These are phyloP conservation scores for Ascochyta fabae DNA, from an alignment of 2,329 filamentous ascomycete genomes.

Conservation along the genomic window DNA sequence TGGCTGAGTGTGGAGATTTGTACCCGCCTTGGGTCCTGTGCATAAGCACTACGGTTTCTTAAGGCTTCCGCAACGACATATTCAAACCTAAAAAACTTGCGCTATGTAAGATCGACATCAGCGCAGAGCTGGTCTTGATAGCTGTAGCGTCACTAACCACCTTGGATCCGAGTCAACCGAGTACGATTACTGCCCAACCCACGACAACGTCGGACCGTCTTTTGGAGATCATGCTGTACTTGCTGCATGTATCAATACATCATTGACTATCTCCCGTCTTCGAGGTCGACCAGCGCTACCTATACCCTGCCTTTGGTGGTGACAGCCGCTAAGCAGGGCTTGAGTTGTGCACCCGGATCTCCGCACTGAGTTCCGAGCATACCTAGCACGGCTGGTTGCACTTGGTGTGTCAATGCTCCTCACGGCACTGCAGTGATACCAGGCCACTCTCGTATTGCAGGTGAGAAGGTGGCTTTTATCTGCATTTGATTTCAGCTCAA, in stretches of 20 bases:
- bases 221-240: background rate
- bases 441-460: background rate
- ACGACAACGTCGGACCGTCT: background rate
- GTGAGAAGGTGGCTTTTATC: background rate
- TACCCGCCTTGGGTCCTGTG: background rate
- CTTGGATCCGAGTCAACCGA: slow-evolving; percentile 2
- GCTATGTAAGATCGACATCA: slow-evolving; percentile 19
- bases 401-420: background rate
- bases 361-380: slow-evolving; percentile 31
- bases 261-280: slow-evolving; percentile 3
- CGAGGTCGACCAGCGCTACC: slow-evolving; percentile 4
- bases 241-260: slow-evolving; percentile 8
- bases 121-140: slow-evolving; percentile 2
- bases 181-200: background rate
- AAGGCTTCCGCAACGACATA: slow-evolving; percentile 6
- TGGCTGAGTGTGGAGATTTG: slow-evolving; percentile 7
- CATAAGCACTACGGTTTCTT: slow-evolving; percentile 10
- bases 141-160: slow-evolving; percentile 2
- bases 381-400: too few species aligned
- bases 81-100: background rate
- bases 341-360: slow-evolving; percentile 26
- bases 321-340: slow-evolving; percentile 9
- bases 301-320: slow-evolving; percentile 5
- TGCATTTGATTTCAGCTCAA: background rate
- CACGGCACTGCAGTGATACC: background rate